Evolutionary conservation across 2,329 filamentous ascomycete species (phyloP), one percentile per base, ranked within the genome.

Genomic region (Exophiala phaeomuriformis): DNA sequence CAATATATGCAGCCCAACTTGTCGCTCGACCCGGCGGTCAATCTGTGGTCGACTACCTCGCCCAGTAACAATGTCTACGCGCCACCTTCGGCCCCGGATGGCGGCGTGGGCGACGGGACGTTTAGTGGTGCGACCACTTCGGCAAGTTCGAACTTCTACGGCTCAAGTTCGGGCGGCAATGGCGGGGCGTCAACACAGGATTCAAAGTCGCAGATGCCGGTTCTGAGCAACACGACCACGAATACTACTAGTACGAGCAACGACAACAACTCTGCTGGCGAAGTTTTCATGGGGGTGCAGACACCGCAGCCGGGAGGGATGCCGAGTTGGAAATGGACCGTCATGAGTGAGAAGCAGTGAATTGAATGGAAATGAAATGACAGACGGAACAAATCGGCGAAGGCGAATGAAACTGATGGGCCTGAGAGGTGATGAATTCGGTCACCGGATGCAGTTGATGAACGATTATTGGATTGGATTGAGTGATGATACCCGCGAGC

Each of bases 1-100:
- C 80, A 76, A 4, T 86, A 85, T 61, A 80, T 86, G 45, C 82
- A 85, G 65, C 57, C 60, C 4, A 81, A 79, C 49, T 74, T 79
- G 4, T 74, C 66, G 4, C 58, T 75, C 33, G 74, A 76, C 45
- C 64, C 68, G 6, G 61, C 68, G 9, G 71, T 65, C 40, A 68
- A 68, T 45, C 66, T 68, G 51, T 74, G 70, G 71, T 49, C 49
- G 32, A 63, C 32, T 10, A 57, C 47, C 30, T 58, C 47, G 36
- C 49, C 51, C 6, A 57, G 47, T 51, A 56, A 52, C 41, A 61
- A 61, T 41, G 27, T 61, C 12, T 61, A 59, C 39, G 45, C 59
- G 10, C 54, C 55, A 30, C 50, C 43, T 5, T 59, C 60, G 9
- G 46, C 58, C 3, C 51, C 57, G 7, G 59, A 58, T 3, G 49